Percentiles rank a stretch among this genome's conserved stretches.
Evolutionary conservation across 2,329 filamentous ascomycete species (phyloP).

Genomic region (Polytolypa hystricis): DNA sequence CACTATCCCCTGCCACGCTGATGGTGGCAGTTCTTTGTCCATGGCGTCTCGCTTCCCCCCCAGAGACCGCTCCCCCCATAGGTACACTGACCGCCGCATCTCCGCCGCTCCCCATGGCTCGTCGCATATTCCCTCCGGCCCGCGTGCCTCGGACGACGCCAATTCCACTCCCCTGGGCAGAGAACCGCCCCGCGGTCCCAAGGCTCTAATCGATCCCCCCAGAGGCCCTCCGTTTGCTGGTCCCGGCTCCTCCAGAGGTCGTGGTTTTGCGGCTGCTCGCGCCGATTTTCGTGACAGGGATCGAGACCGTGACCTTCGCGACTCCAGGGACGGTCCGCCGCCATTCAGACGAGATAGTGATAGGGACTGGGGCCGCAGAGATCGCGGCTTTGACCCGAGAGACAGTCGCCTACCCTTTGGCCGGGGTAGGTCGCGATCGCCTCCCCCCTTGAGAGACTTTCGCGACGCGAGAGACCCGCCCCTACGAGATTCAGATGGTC

Average conservation of each 20-base stretch:
- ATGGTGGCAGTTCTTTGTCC: conserved; percentile 7
- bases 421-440: conserved; percentile 35
- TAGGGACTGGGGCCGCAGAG: conserved; percentile 36
- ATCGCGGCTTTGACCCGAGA: conserved; percentile 36
- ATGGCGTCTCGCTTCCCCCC: conserved; percentile 52
- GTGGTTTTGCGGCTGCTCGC: conserved; percentile 47
- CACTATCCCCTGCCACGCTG: no score
- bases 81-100: conserved; percentile 60
- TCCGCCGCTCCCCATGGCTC: conserved; percentile 51
- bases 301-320: conserved; percentile 22
- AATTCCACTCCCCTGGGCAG: conserved; percentile 47
- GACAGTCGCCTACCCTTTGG: conserved; percentile 34
- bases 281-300: conserved; percentile 50
- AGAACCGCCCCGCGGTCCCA: conserved; percentile 72
- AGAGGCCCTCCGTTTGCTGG: conserved; percentile 38
- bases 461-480: conserved; percentile 27
- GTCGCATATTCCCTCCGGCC: conserved; percentile 41
- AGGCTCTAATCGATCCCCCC: conserved; percentile 59
- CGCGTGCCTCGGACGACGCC: conserved; percentile 45
- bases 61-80: conserved; percentile 60
- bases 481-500: conserved; percentile 27
- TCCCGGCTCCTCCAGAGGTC: conserved; percentile 45
- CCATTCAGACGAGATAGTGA: conserved; percentile 32
- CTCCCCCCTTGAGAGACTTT: conserved; percentile 28
- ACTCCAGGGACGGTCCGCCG: conserved; percentile 23